Evolutionary conservation across 495 filamentous ascomycete genomes (phyloP), one percentile per base, ranked within the genome.

Genomic region (Aspergillus biplanus): DNA sequence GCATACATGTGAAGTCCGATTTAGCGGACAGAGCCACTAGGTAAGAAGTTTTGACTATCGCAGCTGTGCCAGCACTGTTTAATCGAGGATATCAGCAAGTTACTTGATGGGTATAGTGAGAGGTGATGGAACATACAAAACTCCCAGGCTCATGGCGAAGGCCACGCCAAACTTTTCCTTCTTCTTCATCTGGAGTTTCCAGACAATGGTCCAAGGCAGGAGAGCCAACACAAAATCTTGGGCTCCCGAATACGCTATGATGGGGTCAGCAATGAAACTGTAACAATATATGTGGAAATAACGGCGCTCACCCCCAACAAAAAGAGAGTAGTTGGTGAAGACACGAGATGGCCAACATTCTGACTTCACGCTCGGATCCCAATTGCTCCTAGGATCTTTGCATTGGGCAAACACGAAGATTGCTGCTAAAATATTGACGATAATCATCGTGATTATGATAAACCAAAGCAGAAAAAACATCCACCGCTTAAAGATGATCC

Each of bases 201-300:
- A 72, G 3, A 72, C 16, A 7, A 72, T 52, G 6, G 54, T 49
- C 67, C 70, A 72, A 3, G 70, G 70, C 5, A 70, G 59, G 5
- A 72, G 16, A 13, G 70, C 67, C n/a, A 72, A 64, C 32, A 70
- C 55, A n/a, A 72, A 63, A 49, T 72, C 70, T 66, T 70, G 69
- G 9, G 52, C 56, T 4, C 70, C 70, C 7, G 68, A 72, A 35
- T 72, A 70, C 6, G 70, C 70, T 66, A 46, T 33, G 5, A 54
- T 49, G 21, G 39, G 21, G 39, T 46, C 27, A 58, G 39, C n/a
- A 27, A 27, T 2, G 21, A 27, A 27, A 27, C 21, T 27, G 1
- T 34, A 16, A 7, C 44, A 7, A 13, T 9, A 6, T 50, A 31
- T 21, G 5, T 9, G 0, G 46, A 37, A 3, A 27, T 7, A 52